These are phyloP conservation scores for Clonostachys rhizophaga DNA, from an alignment of 2,329 filamentous ascomycete genomes.

Conservation along the genomic window DNA sequence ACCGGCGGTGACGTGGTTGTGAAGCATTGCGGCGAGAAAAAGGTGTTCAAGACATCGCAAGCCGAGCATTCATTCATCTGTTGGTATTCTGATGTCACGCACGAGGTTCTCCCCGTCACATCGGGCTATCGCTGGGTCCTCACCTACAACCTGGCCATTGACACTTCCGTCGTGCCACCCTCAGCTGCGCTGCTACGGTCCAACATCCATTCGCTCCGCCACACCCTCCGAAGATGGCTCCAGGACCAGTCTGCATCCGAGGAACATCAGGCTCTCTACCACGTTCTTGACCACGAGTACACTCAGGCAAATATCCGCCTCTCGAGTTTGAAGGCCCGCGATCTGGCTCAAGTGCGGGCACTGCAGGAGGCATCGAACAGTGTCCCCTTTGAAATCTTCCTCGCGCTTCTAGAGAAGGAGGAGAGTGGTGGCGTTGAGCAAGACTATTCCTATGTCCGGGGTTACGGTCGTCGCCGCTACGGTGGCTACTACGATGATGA, in stretches of 20 bases:
- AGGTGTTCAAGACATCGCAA: constrained; percentile 20
- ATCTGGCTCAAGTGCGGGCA: constrained; percentile 14
- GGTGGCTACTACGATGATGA: constrained; percentile 2
- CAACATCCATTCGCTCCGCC: constrained; percentile 5
- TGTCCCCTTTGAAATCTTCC: constrained; percentile 20
- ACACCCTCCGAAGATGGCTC: constrained; percentile 18
- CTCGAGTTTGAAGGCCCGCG: constrained; percentile 14
- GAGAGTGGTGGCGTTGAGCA: constrained; percentile 13
- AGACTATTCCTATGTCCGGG: not conserved
- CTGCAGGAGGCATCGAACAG: constrained; percentile 14
- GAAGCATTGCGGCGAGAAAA: constrained; percentile 24
- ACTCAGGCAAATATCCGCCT: constrained; percentile 21
- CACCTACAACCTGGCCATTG: constrained; percentile 42
- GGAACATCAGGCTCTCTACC: constrained; percentile 12
- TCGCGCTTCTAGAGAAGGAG: constrained; percentile 17
- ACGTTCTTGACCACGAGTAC: constrained; percentile 25
- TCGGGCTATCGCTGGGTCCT: constrained; percentile 44
- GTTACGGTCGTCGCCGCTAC: not conserved
- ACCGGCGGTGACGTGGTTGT: constrained; percentile 38
- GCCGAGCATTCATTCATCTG: constrained; percentile 11
- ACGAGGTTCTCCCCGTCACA: constrained; percentile 41
- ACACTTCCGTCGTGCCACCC: not conserved
- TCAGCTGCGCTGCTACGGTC: not conserved
- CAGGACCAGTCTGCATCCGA: not conserved
- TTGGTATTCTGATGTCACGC: constrained; percentile 47